phyloP scores from a whole-genome alignment of 176 grass and related monocot species.

The Zizania latifolia region DNA sequence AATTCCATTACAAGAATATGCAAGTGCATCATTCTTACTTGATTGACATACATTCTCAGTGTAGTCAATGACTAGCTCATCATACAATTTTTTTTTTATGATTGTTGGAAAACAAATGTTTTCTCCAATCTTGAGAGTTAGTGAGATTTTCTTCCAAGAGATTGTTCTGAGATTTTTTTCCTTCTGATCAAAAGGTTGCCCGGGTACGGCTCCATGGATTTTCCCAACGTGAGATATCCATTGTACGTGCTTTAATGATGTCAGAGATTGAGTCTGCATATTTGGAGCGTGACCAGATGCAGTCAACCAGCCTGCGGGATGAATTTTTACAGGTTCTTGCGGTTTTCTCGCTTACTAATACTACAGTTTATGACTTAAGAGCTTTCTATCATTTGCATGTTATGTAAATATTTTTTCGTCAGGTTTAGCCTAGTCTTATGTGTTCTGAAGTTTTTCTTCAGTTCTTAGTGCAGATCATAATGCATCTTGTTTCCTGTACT shows the following conservation, averaged over 20 bases:
- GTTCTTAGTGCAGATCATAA: constrained; percentile 20
- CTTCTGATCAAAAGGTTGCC: constrained; percentile 60
- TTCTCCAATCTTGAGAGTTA: not conserved
- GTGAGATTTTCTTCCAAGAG: constrained; percentile 16
- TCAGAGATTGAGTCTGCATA: constrained; percentile 98
- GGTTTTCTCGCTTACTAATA: constrained; percentile 23
- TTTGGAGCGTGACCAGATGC: constrained; percentile 98
- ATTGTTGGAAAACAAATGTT: not conserved
- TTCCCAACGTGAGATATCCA: constrained; percentile 98
- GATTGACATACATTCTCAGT: not conserved
- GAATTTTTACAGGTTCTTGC: constrained; percentile 82
- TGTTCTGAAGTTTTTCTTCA: constrained; percentile 15
- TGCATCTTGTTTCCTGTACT: constrained; percentile 16
- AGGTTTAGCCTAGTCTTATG: constrained; percentile 15
- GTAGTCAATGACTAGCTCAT: not conserved
- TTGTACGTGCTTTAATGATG: constrained; percentile 95
- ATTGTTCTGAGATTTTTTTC: constrained; percentile 32
- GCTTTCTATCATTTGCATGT: not conserved
- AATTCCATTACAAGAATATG: not conserved
- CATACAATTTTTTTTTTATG: not conserved
- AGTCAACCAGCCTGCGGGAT: constrained; percentile 81
- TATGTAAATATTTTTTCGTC: not conserved
- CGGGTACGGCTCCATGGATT: constrained; percentile 89
- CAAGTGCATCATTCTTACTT: not conserved
- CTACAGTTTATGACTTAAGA: constrained; percentile 1